Conservation (phyloP, 768 basidiomycete genomes). For the Pulveroboletus sp. region DNA sequence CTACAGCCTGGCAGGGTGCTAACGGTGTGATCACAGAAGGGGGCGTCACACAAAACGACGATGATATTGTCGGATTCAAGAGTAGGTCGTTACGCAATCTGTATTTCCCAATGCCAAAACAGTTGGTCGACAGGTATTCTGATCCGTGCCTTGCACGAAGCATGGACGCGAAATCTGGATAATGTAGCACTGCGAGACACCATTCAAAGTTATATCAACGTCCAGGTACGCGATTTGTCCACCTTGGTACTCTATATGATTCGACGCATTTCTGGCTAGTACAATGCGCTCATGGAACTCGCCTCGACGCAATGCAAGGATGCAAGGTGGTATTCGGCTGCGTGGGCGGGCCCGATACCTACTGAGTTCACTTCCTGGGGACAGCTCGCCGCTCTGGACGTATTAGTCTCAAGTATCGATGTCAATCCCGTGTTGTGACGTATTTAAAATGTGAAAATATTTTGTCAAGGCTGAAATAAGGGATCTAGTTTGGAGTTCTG, state of each 20-base stretch:
- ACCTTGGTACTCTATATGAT: neutral
- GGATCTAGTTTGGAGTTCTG: neutral
- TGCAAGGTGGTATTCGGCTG: conserved; percentile 9
- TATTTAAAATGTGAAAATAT: neutral
- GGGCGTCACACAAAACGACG: conserved; percentile 36
- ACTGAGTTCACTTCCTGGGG: conserved; percentile 4
- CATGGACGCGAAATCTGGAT: conserved; percentile 36
- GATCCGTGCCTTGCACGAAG: conserved; percentile 48
- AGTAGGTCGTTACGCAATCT: conserved; percentile 24
- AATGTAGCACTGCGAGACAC: conserved; percentile 39
- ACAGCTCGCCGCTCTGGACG: conserved; percentile 13
- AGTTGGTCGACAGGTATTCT: conserved; percentile 33
- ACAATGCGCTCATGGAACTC: conserved; percentile 11
- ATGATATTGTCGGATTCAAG: conserved; percentile 54
- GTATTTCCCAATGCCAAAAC: neutral
- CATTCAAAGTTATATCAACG: conserved; percentile 49
- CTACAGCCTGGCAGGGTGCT: conserved; percentile 43
- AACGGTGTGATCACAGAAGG: conserved; percentile 56
- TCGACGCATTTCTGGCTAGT: neutral
- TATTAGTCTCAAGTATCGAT: conserved; percentile 10
- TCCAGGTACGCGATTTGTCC: conserved; percentile 37
- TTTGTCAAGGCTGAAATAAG: neutral
- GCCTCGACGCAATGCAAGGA: neutral
- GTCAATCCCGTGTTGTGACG: neutral
- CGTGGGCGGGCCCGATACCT: conserved; percentile 8